Conservation (phyloP, 2,329 filamentous ascomycete species). For the Fusarium sp. region DNA sequence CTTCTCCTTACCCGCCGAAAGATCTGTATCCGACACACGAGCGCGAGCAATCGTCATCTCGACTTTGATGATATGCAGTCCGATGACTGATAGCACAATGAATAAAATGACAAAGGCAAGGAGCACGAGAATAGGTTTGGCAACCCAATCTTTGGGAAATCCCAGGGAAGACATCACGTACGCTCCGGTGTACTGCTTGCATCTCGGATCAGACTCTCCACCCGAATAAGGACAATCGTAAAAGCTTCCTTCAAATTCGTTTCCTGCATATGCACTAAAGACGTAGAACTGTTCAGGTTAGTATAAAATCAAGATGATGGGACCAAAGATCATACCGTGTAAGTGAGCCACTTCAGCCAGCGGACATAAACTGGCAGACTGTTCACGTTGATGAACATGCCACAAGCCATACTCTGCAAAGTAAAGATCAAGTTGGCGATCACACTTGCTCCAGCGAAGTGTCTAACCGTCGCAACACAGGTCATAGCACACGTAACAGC, state of each 20-base stretch:
- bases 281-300: constrained; percentile 69
- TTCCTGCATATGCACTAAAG: constrained; percentile 77
- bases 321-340: constrained; percentile 59
- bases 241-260: constrained; percentile 79
- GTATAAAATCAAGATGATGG: neutral
- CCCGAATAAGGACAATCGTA: constrained; percentile 78
- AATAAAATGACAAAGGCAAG: constrained; percentile 74
- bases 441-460: constrained; percentile 78
- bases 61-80: constrained; percentile 73
- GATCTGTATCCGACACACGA: constrained; percentile 69
- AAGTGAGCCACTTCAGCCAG: constrained; percentile 79
- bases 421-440: constrained; percentile 81
- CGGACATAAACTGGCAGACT: constrained; percentile 82
- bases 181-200: constrained; percentile 75
- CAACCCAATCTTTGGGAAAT: constrained; percentile 76
- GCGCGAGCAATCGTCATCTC: constrained; percentile 78
- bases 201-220: constrained; percentile 73
- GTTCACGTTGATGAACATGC: constrained; percentile 81
- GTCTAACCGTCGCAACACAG: constrained; percentile 73
- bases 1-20: constrained; percentile 78
- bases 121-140: constrained; percentile 73
- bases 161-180: constrained; percentile 79
- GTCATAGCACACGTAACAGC: constrained; percentile 78
- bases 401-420: constrained; percentile 79
- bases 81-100: constrained; percentile 69